Evolutionary conservation across 2,329 filamentous ascomycete species (phyloP).

Genomic region (Orbilia javanica): DNA sequence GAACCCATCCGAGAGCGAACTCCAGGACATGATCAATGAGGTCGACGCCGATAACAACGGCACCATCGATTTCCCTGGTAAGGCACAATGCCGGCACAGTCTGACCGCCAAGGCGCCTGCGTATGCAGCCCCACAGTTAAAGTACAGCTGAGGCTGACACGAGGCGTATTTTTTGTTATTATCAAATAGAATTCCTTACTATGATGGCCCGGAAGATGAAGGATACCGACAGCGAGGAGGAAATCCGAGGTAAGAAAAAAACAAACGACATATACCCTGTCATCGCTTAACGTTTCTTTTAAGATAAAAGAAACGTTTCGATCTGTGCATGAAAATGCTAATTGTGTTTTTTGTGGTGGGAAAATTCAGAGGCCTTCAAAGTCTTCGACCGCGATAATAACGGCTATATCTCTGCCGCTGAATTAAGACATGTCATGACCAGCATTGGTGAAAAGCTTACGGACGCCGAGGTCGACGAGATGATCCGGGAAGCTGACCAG

Average conservation of each 20-base stretch:
- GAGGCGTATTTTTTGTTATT: constrained; percentile 12
- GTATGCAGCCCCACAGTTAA: background rate
- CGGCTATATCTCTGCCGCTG: constrained; percentile 88
- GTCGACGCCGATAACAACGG: constrained; percentile 93
- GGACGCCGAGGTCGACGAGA: constrained; percentile 90
- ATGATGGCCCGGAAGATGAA: constrained; percentile 98
- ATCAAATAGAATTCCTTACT: constrained; percentile 79
- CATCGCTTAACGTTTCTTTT: background rate
- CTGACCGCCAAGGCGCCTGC: constrained; percentile 36
- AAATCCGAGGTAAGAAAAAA: constrained; percentile 74
- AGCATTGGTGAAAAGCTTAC: constrained; percentile 92
- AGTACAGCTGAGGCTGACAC: constrained; percentile 30
- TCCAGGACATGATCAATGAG: constrained; percentile 95
- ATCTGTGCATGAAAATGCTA: background rate
- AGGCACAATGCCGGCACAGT: background rate
- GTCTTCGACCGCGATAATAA: constrained; percentile 92
- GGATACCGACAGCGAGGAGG: constrained; percentile 90
- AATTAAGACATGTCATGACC: constrained; percentile 91
- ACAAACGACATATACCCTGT: too few species aligned
- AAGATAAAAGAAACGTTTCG: background rate
- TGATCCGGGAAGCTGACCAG: constrained; percentile 92
- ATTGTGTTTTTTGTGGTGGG: constrained; percentile 3
- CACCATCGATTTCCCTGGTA: constrained; percentile 91
- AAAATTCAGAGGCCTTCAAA: constrained; percentile 64
- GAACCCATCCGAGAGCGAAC: constrained; percentile 88